These are phyloP conservation scores for Diospyros lotus DNA, from an alignment of 148 eudicot species.

Conservation along the genomic window DNA sequence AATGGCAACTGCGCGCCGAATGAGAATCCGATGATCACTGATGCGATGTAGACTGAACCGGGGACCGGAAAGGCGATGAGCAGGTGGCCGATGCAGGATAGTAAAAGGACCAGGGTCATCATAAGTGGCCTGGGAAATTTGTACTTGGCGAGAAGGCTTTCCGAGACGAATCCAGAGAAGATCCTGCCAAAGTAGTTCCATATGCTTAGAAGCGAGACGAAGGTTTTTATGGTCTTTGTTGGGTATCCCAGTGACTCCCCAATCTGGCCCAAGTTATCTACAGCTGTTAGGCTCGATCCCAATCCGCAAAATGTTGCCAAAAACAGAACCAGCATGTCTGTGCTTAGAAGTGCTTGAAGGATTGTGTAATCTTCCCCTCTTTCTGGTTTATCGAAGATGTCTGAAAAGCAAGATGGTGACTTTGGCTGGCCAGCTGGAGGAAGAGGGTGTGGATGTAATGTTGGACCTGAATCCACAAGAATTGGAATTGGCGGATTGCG, in stretches of 20 bases:
- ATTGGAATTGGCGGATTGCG: neutral
- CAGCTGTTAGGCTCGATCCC: conserved; percentile 18
- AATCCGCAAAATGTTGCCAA: conserved; percentile 15
- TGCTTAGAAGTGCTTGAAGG: conserved; percentile 19
- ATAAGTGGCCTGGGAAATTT: conserved; percentile 12
- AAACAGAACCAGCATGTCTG: conserved; percentile 12
- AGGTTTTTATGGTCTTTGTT: conserved; percentile 14
- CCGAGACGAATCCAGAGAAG: conserved; percentile 17
- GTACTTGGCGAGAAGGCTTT: conserved; percentile 9
- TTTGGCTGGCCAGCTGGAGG: neutral
- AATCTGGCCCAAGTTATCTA: conserved; percentile 14
- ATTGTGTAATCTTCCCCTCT: conserved; percentile 20
- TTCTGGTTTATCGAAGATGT: conserved; percentile 11
- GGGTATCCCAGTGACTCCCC: conserved; percentile 18
- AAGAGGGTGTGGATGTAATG: neutral
- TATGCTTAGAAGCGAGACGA: conserved; percentile 14
- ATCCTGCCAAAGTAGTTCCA: conserved; percentile 20
- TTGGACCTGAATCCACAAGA: neutral
- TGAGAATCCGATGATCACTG: conserved; percentile 19
- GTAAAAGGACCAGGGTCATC: conserved; percentile 15
- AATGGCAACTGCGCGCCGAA: conserved; percentile 18
- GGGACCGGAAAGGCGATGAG: conserved; percentile 18
- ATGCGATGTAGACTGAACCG: conserved; percentile 12
- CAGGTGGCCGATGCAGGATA: conserved; percentile 18
- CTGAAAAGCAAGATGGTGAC: neutral